phyloP scores from a whole-genome alignment of 2,329 filamentous ascomycete species.

The Fusarium scirpi region DNA sequence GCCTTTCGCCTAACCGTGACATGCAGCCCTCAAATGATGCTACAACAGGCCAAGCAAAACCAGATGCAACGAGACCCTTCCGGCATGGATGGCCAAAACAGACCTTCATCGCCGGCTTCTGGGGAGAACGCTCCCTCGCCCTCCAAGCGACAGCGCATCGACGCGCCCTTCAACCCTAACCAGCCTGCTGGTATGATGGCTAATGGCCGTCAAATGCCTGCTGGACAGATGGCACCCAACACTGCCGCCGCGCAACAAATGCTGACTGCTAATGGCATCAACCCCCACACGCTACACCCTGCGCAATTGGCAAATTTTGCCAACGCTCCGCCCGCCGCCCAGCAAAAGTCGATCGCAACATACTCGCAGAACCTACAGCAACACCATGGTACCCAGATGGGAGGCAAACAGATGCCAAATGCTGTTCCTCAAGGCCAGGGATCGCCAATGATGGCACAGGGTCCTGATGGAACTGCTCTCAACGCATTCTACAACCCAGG shows the following conservation, averaged over 20 bases:
- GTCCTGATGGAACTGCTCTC: conserved; percentile 71
- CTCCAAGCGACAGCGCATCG: conserved; percentile 87
- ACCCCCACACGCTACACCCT: conserved; percentile 77
- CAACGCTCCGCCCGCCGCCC: conserved; percentile 68
- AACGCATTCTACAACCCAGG: conserved; percentile 72
- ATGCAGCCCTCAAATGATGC: conserved; percentile 75
- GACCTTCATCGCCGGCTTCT: conserved; percentile 83
- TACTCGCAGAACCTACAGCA: conserved; percentile 88
- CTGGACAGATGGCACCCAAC: conserved; percentile 72
- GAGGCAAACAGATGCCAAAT: conserved; percentile 83
- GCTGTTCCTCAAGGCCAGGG: conserved; percentile 79
- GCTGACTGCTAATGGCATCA: conserved; percentile 77
- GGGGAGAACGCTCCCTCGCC: conserved; percentile 92
- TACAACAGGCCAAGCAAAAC: conserved; percentile 77
- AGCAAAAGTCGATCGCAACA: conserved; percentile 87
- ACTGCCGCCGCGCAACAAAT: conserved; percentile 68
- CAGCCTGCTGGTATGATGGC: conserved; percentile 75
- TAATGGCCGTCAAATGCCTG: conserved; percentile 80
- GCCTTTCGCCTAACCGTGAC: conserved; percentile 24
- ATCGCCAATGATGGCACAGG: conserved; percentile 84
- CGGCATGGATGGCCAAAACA: conserved; percentile 84
- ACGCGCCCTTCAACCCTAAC: conserved; percentile 77
- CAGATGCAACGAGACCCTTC: conserved; percentile 91
- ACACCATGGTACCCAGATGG: conserved; percentile 84
- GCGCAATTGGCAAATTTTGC: conserved; percentile 78